Percentiles rank a stretch among this genome's conserved stretches.
Conservation (phyloP, 2,329 filamentous ascomycete species). For the Aspergillus sp. region DNA sequence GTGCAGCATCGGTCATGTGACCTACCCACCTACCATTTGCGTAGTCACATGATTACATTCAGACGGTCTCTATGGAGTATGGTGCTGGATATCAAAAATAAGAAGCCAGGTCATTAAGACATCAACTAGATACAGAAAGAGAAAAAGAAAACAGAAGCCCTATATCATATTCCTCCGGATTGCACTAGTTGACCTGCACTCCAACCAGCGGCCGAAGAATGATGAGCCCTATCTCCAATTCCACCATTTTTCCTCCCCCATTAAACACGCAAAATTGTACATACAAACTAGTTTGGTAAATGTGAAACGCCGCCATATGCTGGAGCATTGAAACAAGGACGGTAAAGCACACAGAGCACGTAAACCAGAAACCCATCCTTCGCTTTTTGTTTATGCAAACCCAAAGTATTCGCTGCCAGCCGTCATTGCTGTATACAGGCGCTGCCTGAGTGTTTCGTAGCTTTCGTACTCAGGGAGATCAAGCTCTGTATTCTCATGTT, state of each 20-base stretch:
- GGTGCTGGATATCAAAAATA: neutral
- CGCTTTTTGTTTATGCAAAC: slow-evolving; percentile 62
- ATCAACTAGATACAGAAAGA: slow-evolving; percentile 11
- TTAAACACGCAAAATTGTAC: slow-evolving; percentile 11
- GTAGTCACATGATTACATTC: neutral
- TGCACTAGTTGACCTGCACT: slow-evolving; percentile 36
- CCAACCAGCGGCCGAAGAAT: slow-evolving; percentile 19
- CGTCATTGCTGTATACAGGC: slow-evolving; percentile 93
- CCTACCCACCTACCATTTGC: neutral
- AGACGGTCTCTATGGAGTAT: too few species aligned
- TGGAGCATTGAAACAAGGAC: slow-evolving; percentile 13
- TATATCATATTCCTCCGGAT: slow-evolving; percentile 3
- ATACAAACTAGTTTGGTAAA: slow-evolving; percentile 10
- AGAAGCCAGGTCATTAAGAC: neutral
- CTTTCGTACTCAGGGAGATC: slow-evolving; percentile 97
- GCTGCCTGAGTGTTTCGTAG: slow-evolving; percentile 81
- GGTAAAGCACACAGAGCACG: slow-evolving; percentile 4
- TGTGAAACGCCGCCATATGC: slow-evolving; percentile 32
- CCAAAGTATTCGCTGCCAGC: slow-evolving; percentile 95
- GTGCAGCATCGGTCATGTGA: neutral
- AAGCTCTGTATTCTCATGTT: slow-evolving; percentile 60
- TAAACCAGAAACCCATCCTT: slow-evolving; percentile 8
- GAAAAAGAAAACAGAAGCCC: slow-evolving; percentile 12
- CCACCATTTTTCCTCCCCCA: slow-evolving; percentile 10
- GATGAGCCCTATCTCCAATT: slow-evolving; percentile 9